Percentiles rank a stretch among this genome's conserved stretches.
Evolutionary conservation across 2,329 filamentous ascomycete species (phyloP).

Genomic region (Neopestalotiopsis sp.): DNA sequence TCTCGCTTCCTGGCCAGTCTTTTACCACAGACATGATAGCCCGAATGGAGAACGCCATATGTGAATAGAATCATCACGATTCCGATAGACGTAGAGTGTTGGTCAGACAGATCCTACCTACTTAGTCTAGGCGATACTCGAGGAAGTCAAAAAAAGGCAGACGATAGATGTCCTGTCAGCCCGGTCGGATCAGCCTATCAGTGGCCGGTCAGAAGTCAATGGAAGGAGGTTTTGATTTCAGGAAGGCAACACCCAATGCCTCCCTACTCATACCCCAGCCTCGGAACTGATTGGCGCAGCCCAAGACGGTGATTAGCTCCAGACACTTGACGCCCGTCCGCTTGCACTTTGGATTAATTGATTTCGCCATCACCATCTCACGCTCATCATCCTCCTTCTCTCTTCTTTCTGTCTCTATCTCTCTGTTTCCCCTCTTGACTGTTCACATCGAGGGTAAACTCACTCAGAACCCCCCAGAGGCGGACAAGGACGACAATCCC

Average conservation of each 20-base stretch:
- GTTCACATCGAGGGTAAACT: background rate
- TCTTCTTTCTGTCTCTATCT: background rate
- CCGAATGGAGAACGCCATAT: background rate
- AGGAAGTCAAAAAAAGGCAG: conserved; percentile 4
- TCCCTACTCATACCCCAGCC: background rate
- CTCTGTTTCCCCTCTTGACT: background rate
- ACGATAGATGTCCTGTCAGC: background rate
- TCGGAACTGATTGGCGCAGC: conserved; percentile 12
- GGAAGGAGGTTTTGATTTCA: conserved; percentile 4
- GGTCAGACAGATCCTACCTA: background rate
- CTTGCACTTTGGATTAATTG: conserved; percentile 7
- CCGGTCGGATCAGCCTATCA: background rate
- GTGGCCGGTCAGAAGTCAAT: background rate
- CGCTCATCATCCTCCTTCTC: background rate
- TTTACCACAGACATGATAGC: background rate
- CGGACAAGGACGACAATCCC: too few relatives aligned
- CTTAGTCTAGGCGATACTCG: background rate
- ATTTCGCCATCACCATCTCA: conserved; percentile 2
- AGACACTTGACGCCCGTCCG: conserved; percentile 2
- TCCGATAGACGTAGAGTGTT: background rate
- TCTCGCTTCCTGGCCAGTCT: background rate
- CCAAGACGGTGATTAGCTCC: conserved; percentile 17
- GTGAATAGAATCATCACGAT: background rate
- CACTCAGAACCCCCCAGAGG: background rate
- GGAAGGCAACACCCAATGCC: conserved; percentile 9